These are phyloP conservation scores for Chalciporus chontae DNA, from an alignment of 768 basidiomycete genomes.

Conservation along the genomic window DNA sequence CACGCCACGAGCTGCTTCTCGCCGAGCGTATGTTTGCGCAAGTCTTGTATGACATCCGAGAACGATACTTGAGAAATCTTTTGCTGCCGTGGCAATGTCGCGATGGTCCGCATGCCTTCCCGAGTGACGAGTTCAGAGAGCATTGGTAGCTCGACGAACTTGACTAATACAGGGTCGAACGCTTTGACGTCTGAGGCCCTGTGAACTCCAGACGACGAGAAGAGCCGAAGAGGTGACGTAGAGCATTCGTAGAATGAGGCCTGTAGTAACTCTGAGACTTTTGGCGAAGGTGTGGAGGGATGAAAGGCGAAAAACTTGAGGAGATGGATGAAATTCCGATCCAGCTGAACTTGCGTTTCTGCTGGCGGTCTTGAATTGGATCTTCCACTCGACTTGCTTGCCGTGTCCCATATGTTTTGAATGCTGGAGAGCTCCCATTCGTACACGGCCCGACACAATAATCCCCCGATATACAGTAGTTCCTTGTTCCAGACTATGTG, in stretches of 20 bases:
- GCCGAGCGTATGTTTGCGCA: slow-evolving; percentile 61
- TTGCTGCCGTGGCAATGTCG: slow-evolving; percentile 51
- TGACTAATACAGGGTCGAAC: slow-evolving; percentile 61
- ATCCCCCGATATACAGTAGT: slow-evolving; percentile 78
- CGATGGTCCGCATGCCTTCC: slow-evolving; percentile 54
- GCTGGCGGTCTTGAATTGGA: slow-evolving; percentile 27
- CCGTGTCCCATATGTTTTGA: slow-evolving; percentile 51
- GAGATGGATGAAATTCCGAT: slow-evolving; percentile 62
- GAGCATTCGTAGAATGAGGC: slow-evolving; percentile 72
- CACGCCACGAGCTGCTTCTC: slow-evolving; percentile 72
- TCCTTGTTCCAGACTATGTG: slow-evolving; percentile 82
- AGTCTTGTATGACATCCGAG: slow-evolving; percentile 72
- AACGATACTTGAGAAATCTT: slow-evolving; percentile 72
- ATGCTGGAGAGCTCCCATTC: slow-evolving; percentile 71
- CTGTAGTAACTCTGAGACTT: slow-evolving; percentile 68
- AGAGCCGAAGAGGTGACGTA: slow-evolving; percentile 53
- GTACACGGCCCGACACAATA: slow-evolving; percentile 78
- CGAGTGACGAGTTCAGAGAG: slow-evolving; percentile 55
- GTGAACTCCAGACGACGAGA: slow-evolving; percentile 71
- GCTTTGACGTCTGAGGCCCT: slow-evolving; percentile 63
- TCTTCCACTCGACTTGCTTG: slow-evolving; percentile 29
- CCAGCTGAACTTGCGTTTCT: slow-evolving; percentile 47
- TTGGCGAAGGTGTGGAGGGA: slow-evolving; percentile 75
- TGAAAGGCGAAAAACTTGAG: slow-evolving; percentile 87
- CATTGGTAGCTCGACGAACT: slow-evolving; percentile 75